phyloP scores from a whole-genome alignment of 2,329 filamentous ascomycete species.

The Ophiostoma sp. region DNA sequence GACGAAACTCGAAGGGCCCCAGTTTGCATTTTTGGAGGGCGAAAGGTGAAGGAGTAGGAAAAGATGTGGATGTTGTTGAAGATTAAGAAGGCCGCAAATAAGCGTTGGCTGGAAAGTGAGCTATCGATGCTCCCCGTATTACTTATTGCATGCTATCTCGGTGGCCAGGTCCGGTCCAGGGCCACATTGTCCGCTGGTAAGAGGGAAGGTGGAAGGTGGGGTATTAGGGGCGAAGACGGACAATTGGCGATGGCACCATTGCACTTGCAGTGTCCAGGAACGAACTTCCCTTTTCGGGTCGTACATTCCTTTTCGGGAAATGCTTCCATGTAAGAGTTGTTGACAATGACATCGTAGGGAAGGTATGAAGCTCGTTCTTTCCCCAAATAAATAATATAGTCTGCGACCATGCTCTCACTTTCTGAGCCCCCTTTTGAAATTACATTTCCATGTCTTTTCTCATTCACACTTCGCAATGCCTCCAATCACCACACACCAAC shows the following conservation, averaged over 20 bases:
- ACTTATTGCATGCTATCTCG: not conserved
- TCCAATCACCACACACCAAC: not conserved
- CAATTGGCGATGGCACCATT: conserved; percentile 4
- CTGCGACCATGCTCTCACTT: not conserved
- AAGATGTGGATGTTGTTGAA: not conserved
- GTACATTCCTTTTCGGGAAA: not conserved
- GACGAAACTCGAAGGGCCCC: conserved; percentile 3
- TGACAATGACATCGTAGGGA: not conserved
- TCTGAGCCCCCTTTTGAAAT: too few species aligned
- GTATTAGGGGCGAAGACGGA: not conserved
- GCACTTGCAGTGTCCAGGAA: not conserved
- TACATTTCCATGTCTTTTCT: too few species aligned
- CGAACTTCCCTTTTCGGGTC: conserved; percentile 7
- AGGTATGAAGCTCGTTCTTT: not conserved
- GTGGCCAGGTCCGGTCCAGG: not conserved
- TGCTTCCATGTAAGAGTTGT: not conserved
- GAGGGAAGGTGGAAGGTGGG: conserved; percentile 5
- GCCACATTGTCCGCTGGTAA: not conserved
- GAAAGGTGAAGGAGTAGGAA: not conserved
- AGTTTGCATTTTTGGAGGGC: conserved; percentile 6
- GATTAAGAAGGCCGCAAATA: not conserved
- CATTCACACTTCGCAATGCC: not conserved
- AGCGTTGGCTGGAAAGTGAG: not conserved
- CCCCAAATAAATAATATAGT: not conserved
- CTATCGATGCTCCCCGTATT: not conserved